Base-by-base conservation (phyloP, 225 moss, liverwort and hornwort species). In the Climacium dendroides region DNA sequence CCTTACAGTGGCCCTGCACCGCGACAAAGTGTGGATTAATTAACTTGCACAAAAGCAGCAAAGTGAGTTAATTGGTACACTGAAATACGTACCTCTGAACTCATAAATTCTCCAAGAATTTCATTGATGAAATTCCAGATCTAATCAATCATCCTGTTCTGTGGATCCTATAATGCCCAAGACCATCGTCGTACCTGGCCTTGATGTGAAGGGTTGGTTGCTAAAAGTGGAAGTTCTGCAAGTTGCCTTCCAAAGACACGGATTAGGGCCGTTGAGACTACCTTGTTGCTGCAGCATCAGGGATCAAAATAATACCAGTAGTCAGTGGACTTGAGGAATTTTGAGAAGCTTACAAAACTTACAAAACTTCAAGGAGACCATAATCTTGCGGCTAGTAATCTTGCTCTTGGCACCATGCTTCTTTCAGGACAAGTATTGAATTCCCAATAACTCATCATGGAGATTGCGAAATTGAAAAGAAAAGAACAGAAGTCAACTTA, bases 161-260 rank as follows among this genome's bases (percentile, higher is more conserved):
- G 11, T 29, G 54, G 53, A 83, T 16, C 17, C 55, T 60, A 18
- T 18, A 81, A 81, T 34, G 22, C n/a, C 53, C 52, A 52, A 81
- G 48, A 54, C 55, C 67, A 45, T 64, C 10, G 32, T 81, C 66
- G 52, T 89, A 97, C 95, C 93, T 96, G 93, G 86, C 96, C 96
- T 78, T 95, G 95, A 86, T 89, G 92, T 84, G 94, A 87, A 84
- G 86, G 90, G 77, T 91, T 96, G 57, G 97, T 97, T 47, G 97
- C 97, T 62, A 97, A 90, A 72, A 96, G 95, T 60, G 95, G 96
- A 63, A 97, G 89, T 87, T 97, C 95, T 28, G 94, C 97, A 84
- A 97, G 94, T 87, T 94, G 95, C 89, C 95, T 92, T 72, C 95
- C 96, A 92, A 97, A 97, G 79, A 96, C 94, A 74, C 95, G 93